Conservation (phyloP, 495 filamentous ascomycete genomes). For the Xylaria grammica region DNA sequence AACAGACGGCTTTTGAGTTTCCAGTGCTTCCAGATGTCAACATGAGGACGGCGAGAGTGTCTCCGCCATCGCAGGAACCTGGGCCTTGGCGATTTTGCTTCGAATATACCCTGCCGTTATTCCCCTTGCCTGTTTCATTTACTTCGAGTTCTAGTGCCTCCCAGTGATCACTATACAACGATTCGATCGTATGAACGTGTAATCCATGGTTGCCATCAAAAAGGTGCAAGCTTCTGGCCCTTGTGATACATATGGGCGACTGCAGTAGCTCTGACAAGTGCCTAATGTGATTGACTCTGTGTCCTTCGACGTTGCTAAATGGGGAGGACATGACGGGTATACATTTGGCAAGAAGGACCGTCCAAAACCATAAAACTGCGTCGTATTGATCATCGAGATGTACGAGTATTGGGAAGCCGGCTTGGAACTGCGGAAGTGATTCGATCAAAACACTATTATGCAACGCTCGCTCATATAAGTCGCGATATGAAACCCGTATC, state of each 20-base stretch:
- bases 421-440: background rate
- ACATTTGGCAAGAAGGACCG: background rate
- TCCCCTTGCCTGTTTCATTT: too few species aligned
- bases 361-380: background rate
- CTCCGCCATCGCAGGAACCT: too few species aligned
- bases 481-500: background rate
- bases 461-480: background rate
- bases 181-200: background rate
- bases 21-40: slow-evolving; percentile 64
- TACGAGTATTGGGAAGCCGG: background rate
- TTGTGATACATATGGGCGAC: background rate
- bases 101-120: too few species aligned
- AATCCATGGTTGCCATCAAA: background rate
- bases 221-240: background rate
- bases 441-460: background rate
- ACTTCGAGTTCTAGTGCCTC: too few species aligned
- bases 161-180: too few species aligned
- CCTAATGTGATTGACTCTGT: background rate
- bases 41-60: slow-evolving; percentile 40
- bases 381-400: slow-evolving; percentile 7
- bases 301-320: background rate
- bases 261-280: background rate
- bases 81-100: too few species aligned
- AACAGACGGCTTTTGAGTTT: slow-evolving; percentile 55
- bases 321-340: background rate